Evolutionary conservation across 768 basidiomycete species (phyloP).

Genomic region (Mycena polygramma): DNA sequence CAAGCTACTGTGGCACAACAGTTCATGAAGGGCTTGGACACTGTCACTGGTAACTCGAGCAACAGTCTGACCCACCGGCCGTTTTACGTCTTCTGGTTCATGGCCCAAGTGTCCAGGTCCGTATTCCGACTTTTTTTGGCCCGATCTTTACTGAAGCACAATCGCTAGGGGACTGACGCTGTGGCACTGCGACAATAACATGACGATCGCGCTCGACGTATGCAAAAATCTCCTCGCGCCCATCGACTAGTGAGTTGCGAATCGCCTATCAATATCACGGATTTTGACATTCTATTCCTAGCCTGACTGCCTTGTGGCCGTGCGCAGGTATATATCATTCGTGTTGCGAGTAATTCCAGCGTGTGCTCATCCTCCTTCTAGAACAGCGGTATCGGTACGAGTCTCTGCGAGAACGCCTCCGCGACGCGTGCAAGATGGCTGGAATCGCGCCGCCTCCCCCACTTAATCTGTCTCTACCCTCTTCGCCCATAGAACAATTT

Average conservation of each 20-base stretch:
- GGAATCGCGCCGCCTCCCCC: constrained; percentile 60
- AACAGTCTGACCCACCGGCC: constrained; percentile 69
- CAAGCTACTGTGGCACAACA: constrained; percentile 72
- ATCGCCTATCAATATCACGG: too few relatives aligned
- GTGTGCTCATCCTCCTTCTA: constrained; percentile 39
- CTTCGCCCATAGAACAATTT: constrained; percentile 42
- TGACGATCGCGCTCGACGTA: constrained; percentile 73
- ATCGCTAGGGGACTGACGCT: constrained; percentile 63
- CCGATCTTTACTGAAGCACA: constrained; percentile 20
- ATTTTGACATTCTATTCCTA: too few relatives aligned
- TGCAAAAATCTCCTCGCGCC: constrained; percentile 71
- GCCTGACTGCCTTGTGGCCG: constrained; percentile 72
- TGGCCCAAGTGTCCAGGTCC: constrained; percentile 75
- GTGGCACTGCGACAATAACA: constrained; percentile 71
- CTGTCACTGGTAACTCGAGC: constrained; percentile 67
- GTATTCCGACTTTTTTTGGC: constrained; percentile 26
- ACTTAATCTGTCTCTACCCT: constrained; percentile 51
- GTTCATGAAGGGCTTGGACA: constrained; percentile 69
- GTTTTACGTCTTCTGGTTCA: constrained; percentile 82
- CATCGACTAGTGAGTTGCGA: constrained; percentile 58
- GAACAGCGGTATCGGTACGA: constrained; percentile 67
- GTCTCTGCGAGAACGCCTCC: constrained; percentile 59
- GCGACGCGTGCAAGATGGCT: constrained; percentile 60
- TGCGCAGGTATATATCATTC: constrained; percentile 62
- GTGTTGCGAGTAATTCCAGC: background rate